A percentile compares a stretch with the other conserved stretches of the same genome.
Conservation (phyloP, 2,329 filamentous ascomycete genomes). For the Neofusicoccum laricinum region DNA sequence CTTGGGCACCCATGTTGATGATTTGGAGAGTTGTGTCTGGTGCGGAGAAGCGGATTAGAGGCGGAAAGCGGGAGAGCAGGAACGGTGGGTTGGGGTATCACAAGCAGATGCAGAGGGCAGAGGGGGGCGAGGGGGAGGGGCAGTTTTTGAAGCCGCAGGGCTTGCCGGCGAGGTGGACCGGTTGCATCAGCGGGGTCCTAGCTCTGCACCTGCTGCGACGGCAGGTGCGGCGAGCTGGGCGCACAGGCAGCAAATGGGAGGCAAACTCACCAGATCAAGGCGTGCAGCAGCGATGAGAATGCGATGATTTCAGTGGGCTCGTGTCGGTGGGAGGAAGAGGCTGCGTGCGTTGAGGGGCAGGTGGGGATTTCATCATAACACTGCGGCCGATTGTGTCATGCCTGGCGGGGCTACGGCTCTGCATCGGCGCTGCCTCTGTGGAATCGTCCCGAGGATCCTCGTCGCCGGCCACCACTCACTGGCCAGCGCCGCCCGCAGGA, state of each 20-base stretch:
- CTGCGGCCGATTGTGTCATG: conserved; percentile 15
- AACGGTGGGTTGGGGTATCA: conserved; percentile 1
- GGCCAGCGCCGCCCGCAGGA: neutral
- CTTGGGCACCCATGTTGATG: conserved; percentile 44
- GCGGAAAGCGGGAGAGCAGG: neutral
- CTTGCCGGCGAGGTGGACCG: neutral
- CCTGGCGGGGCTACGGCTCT: conserved; percentile 15
- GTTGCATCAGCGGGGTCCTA: conserved; percentile 14
- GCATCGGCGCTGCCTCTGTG: conserved; percentile 6
- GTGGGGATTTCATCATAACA: conserved; percentile 15
- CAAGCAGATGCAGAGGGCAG: conserved; percentile 11
- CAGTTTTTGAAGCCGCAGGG: conserved; percentile 12
- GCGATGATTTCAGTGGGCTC: conserved; percentile 13
- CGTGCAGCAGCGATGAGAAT: conserved; percentile 6
- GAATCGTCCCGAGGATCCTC: conserved; percentile 13
- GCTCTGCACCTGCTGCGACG: neutral
- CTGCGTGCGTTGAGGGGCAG: conserved; percentile 15
- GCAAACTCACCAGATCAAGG: conserved; percentile 14
- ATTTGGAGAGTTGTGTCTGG: neutral
- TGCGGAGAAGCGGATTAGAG: neutral
- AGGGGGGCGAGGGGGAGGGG: conserved; percentile 17
- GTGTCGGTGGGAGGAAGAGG: conserved; percentile 13
- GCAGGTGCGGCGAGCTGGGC: neutral
- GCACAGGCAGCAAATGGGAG: neutral
- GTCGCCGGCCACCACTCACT: neutral